Base-by-base conservation (phyloP, 306 rosid genomes). In the Cyclanthera cordifolia region DNA sequence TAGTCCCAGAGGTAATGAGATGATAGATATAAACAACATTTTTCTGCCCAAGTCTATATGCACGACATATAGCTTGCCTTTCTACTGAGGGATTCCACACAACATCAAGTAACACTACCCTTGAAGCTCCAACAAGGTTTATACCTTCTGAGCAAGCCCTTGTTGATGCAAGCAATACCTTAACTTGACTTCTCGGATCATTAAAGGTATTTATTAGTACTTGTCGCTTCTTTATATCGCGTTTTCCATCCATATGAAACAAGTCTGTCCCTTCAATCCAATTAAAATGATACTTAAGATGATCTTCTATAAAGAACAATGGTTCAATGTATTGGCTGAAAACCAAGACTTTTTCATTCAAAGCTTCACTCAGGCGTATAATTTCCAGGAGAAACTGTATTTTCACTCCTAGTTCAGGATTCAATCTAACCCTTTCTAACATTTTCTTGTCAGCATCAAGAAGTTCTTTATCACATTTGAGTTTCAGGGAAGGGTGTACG, bases 21-120 rank as follows among this genome's bases (percentile, higher is more conserved):
- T 80, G 88, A 71, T 88, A 88, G 6, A 79, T 71, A 52, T 72
- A 76, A 14, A 88, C 95, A 45, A 77, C 5, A 46, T 76, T 82
- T 55, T 74, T 67, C 78, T 88, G 91, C 7, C 95, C 95, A 7
- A 84, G 75, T 45, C 91, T 69, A 69, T 82, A 84, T 7, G 95
- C 91, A 2, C 95, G 86, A 2, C 81, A 77, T 24, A 86, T 77
- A 0, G 91, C 95, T 79, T 88, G 95, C 76, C 84, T 53, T 72
- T 86, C 91, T 16, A 86, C 86, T 0, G 90, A 80, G 1, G 91
- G 95, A 68, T 86, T 88, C 91, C 91, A 88, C 9, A 81, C 76
- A 8, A 82, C 78, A 37, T 88, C 95, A 3, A 88, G 86, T 41
- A 88, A 55, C 73, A 86, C 87, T 25, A 88, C 95, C 72, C 95